Percentiles rank a stretch among this genome's conserved stretches.
phyloP scores from a whole-genome alignment of 2,329 filamentous ascomycete genomes.

The Colletotrichum viniferum region DNA sequence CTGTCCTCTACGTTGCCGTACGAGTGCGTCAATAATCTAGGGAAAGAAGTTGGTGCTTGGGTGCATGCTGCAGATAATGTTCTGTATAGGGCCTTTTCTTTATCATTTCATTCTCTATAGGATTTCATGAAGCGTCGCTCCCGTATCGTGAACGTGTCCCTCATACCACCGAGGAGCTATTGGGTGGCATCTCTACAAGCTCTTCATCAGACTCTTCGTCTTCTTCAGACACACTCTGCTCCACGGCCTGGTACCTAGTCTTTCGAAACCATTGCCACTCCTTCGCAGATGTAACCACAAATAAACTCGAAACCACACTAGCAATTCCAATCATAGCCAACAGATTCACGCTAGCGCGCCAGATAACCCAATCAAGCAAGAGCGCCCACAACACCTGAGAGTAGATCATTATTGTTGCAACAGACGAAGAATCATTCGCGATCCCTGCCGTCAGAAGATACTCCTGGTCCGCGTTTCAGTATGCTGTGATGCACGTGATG shows the following conservation, averaged over 20 bases:
- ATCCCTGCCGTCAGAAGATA: slow-evolving; percentile 3
- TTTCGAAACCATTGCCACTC: slow-evolving; percentile 3
- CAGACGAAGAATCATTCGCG: neutral
- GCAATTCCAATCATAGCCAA: neutral
- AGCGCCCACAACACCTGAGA: slow-evolving; percentile 11
- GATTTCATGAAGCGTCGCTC: neutral
- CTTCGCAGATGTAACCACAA: slow-evolving; percentile 4
- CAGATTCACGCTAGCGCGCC: neutral
- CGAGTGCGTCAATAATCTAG: accelerated
- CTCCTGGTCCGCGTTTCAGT: neutral
- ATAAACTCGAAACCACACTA: neutral
- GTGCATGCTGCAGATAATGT: neutral
- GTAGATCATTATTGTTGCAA: slow-evolving; percentile 4
- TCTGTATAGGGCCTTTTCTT: neutral
- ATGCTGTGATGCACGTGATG: too few relatives aligned
- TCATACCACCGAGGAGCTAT: neutral
- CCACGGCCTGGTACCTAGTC: neutral
- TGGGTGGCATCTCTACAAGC: neutral
- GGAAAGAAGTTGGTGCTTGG: accelerated
- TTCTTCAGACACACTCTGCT: neutral
- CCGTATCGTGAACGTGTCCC: neutral
- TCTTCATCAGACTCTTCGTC: neutral
- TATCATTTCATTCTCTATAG: neutral
- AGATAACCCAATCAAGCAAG: neutral
- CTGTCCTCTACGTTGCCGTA: neutral